Evolutionary conservation across 148 eudicot genomes (phyloP).

Genomic region (Talinum fruticosum): DNA sequence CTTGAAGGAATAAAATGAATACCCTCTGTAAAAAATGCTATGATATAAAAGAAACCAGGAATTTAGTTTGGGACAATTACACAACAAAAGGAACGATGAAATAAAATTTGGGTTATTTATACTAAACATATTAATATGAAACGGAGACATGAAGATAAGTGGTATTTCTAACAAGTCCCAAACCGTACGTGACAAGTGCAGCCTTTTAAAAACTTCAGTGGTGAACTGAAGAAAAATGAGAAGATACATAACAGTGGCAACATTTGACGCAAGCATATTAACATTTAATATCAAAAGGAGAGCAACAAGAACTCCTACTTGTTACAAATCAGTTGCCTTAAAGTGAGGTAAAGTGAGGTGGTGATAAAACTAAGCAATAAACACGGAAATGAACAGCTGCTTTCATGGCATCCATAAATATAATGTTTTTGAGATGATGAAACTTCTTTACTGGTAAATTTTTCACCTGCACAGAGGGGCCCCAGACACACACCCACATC

Average conservation of each 20-base stretch:
- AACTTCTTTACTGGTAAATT: too few species aligned
- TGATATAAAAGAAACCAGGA: not conserved
- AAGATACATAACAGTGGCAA: too few species aligned
- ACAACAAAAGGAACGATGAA: not conserved
- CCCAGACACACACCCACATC: not conserved
- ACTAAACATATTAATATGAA: too few species aligned
- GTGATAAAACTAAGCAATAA: not conserved
- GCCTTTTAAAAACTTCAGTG: too few species aligned
- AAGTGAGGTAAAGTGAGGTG: not conserved
- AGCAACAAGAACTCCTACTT: too few species aligned
- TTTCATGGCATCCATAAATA: too few species aligned
- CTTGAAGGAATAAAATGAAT: not conserved
- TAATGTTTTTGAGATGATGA: too few species aligned
- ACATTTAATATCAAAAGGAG: not conserved
- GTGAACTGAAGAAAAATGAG: too few species aligned
- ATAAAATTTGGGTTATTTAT: not conserved
- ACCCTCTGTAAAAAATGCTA: not conserved
- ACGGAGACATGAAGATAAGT: too few species aligned
- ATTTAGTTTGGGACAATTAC: not conserved
- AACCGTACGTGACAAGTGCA: too few species aligned
- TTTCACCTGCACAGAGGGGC: not conserved
- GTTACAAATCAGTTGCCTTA: too few species aligned
- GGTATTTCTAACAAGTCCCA: too few species aligned
- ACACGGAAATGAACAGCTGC: not conserved
- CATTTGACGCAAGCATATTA: not conserved